A percentile compares a stretch with the other conserved stretches of the same genome.
phyloP scores from a whole-genome alignment of 176 grass and related monocot genomes.

The Pontederia paniculata region DNA sequence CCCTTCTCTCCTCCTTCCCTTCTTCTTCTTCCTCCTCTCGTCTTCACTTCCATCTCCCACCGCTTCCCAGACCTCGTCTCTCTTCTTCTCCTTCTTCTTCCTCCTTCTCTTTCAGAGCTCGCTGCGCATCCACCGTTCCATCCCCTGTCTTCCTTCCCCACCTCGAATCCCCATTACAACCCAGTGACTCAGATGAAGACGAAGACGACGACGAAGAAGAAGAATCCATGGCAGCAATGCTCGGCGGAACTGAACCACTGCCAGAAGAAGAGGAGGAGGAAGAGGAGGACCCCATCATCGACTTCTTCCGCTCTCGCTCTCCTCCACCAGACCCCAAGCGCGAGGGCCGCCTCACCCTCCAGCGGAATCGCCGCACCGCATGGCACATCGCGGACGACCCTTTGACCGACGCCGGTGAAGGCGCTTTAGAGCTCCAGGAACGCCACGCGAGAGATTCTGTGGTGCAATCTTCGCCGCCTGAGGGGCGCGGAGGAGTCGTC shows the following conservation, averaged over 20 bases:
- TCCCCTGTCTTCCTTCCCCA: constrained; percentile 23
- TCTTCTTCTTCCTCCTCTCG: not conserved
- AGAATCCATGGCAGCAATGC: not conserved
- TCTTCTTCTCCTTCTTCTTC: not conserved
- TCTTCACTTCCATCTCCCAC: not conserved
- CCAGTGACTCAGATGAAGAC: not conserved
- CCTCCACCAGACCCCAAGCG: constrained; percentile 6
- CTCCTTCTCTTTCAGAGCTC: constrained; percentile 5
- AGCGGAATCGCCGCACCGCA: constrained; percentile 19
- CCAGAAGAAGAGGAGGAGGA: not conserved
- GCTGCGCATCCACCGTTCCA: constrained; percentile 6
- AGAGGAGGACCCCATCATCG: not conserved
- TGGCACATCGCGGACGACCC: constrained; percentile 15
- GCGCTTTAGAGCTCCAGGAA: not conserved
- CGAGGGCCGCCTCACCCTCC: constrained; percentile 18
- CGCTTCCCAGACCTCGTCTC: not conserved
- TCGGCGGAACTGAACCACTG: no score
- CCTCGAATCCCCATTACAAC: constrained; percentile 3
- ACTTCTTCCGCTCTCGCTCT: constrained; percentile 10
- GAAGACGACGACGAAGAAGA: not conserved
- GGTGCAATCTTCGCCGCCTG: not conserved
- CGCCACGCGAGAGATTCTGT: no score
- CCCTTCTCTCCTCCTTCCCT: not conserved
- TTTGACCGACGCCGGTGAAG: not conserved
- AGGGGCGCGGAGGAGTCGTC: not conserved